Base-by-base conservation (phyloP, 2,329 filamentous ascomycete genomes). In the Diplodia corticola region DNA sequence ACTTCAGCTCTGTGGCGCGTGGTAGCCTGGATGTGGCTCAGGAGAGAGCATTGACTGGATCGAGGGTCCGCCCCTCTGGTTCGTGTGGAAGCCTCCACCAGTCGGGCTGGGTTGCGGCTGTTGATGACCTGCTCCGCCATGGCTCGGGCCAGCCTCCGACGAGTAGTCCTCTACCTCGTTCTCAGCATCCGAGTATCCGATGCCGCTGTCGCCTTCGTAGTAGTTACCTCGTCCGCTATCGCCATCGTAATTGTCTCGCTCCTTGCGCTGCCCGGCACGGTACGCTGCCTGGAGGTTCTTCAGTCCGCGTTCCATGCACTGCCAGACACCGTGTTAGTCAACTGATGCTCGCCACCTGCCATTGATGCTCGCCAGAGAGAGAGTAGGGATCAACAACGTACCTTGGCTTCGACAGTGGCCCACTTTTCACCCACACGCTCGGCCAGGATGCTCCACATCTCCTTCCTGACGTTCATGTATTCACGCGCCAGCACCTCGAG, bases 291-390 rank as follows among this genome's bases (percentile, higher is more conserved):
- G 88, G 67, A 95, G 84, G 77, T 91, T 93, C 80, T 93, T 94
- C 72, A 94, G 82, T 40, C 92, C 91, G 74, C 90, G 91, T 76
- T 90, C 88, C 88, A 95, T 91, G 79, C 90, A 92, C 91, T 94
- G 70, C 54, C 20, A 53, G 12, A 37, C 53, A 20, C 24, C 12
- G 10, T 44, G 35, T 48, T 15, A 51, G 17, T 28, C 9, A 69
- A 26, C 66, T 80, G 70, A 73, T 89, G 87, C 82, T 4, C 30
- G 51, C 33, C 12, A n/a, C n/a, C n/a, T n/a, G n/a, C n/a, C n/a
- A 26, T 66, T 80, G 70, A 73, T 89, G 87, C 82, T 4, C 30
- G 51, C 33, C 12, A n/a, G n/a, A n/a, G n/a, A n/a, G n/a, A 3
- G 33, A 35, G 33, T 22, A 3, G 6, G 7, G 44, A 2, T 15